Base-by-base conservation (phyloP, 805 yeast species). In the Cyberlindnera mississippiensis region DNA sequence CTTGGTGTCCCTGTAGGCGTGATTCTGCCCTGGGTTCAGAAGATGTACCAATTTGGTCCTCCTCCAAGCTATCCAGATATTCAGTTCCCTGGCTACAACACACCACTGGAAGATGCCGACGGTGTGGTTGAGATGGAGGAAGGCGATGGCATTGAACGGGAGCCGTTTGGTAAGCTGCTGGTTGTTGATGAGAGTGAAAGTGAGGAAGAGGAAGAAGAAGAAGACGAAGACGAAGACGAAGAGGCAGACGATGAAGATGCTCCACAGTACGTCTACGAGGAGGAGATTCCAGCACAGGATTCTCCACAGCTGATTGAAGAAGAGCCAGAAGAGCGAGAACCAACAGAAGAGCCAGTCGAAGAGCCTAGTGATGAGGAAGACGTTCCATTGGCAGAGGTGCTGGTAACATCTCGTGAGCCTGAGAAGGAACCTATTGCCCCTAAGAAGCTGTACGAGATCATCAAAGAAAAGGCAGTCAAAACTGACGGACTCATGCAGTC, bases 31-130 rank as follows among this genome's bases (percentile, higher is more conserved):
- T 91, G 97, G 97, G 70, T 82, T 17, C 60, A 70, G 3, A 73
- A 74, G 28, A 82, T 90, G 85, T 72, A 72, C 40, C 69, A 74
- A 41, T 53, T 75, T 12, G 97, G 97, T 0, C 78, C 84, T 20
- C 96, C 98, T 0, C 96, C 96, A 0, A 72, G 88, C 15, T 90
- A 87, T 62, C 80, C 81, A 3, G 71, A 75, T 29, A 64, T 87
- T 59, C 64, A 69, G 27, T 73, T 86, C 7, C 87, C 78, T 3
- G 81, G 73, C 3, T 57, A 63, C 14, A 73, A 73, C 47, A 69
- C 73, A 47, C 72, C 63, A 12, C 60, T 65, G 4, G 67, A 63
- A 29, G 56, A 15, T 27, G 47, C 49, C 6, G 56, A 45, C 4
- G n/a, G n/a, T n/a, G n/a, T n/a, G n/a, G 36, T 49, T 22, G 50